Percentiles rank a stretch among this genome's conserved stretches.
Conservation (phyloP, 176 grass and related monocot genomes). For the Musa troglodytarum region DNA sequence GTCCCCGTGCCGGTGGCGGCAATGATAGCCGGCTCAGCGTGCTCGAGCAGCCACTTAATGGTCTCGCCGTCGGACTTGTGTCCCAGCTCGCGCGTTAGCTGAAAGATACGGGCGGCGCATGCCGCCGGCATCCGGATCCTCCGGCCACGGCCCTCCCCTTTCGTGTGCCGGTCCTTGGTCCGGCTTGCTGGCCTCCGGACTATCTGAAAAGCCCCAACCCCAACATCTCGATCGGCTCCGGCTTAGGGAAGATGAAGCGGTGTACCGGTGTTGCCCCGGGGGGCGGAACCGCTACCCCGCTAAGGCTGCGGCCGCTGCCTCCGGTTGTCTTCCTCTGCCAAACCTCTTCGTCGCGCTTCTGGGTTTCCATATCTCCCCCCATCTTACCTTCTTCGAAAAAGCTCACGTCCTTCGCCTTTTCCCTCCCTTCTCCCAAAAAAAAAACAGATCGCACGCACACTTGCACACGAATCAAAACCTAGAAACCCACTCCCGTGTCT, state of each 20-base stretch:
- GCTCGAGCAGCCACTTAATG: slow-evolving; percentile 7
- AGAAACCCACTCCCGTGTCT: not conserved
- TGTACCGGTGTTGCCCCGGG: not conserved
- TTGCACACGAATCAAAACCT: not conserved
- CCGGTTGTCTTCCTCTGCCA: not conserved
- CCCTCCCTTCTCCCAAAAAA: not conserved
- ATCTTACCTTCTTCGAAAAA: not conserved
- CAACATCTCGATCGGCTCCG: slow-evolving; percentile 7
- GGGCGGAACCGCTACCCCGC: not conserved
- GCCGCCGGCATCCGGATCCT: slow-evolving; percentile 18
- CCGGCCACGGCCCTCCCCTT: slow-evolving; percentile 2
- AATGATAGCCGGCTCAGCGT: slow-evolving; percentile 10
- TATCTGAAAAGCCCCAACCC: not conserved
- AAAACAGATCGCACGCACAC: not conserved
- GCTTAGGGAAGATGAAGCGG: slow-evolving; percentile 3
- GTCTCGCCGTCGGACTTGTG: slow-evolving; percentile 14
- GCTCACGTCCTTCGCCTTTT: not conserved
- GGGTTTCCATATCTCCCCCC: not conserved
- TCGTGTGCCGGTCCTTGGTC: slow-evolving; percentile 18
- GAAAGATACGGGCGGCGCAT: slow-evolving; percentile 10
- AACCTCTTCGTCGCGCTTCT: not conserved
- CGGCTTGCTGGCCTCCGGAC: not conserved
- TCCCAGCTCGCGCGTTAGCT: slow-evolving; percentile 5
- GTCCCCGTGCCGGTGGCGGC: slow-evolving; percentile 6
- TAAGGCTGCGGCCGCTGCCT: not conserved